Evolutionary conservation across 163 green algal genomes (phyloP).

Genomic region (Chloroidium sp.): DNA sequence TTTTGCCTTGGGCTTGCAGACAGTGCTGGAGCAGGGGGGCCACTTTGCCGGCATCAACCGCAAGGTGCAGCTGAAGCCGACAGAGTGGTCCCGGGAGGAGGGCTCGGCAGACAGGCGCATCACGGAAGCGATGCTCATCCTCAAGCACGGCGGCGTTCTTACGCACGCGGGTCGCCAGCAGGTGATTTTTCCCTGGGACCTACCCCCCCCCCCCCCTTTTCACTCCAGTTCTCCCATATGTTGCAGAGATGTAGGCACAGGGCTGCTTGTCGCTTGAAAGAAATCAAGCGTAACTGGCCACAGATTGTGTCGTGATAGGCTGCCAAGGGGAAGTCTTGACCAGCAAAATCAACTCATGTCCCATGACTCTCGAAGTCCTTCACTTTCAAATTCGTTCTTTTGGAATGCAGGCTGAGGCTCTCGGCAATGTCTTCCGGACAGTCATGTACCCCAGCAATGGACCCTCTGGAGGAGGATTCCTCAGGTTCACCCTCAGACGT

Average conservation of each 20-base stretch:
- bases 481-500: slow-evolving; percentile 27
- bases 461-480: slow-evolving; percentile 62
- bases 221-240: too few relatives aligned
- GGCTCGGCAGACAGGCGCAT: slow-evolving; percentile 23
- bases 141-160: slow-evolving; percentile 96
- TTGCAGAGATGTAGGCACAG: too few relatives aligned
- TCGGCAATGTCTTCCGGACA: slow-evolving; percentile 85
- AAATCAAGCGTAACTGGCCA: too few relatives aligned
- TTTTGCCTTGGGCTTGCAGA: slow-evolving; percentile 21
- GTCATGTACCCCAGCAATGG: slow-evolving; percentile 85
- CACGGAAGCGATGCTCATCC: slow-evolving; percentile 76
- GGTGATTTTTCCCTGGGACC: slow-evolving; percentile 1
- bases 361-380: too few relatives aligned
- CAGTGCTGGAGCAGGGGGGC: slow-evolving; percentile 81
- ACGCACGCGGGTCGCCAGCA: slow-evolving; percentile 87
- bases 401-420: slow-evolving; percentile 60
- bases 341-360: too few relatives aligned
- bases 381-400: too few relatives aligned
- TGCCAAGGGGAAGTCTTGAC: too few relatives aligned
- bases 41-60: slow-evolving; percentile 86
- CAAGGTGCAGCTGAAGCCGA: slow-evolving; percentile 96
- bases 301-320: too few relatives aligned
- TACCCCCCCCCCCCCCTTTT: too few relatives aligned
- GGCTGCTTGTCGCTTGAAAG: too few relatives aligned
- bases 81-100: slow-evolving; percentile 43